These are phyloP conservation scores for Carex cristatella DNA, from an alignment of 176 grass and related monocot species.

Conservation along the genomic window DNA sequence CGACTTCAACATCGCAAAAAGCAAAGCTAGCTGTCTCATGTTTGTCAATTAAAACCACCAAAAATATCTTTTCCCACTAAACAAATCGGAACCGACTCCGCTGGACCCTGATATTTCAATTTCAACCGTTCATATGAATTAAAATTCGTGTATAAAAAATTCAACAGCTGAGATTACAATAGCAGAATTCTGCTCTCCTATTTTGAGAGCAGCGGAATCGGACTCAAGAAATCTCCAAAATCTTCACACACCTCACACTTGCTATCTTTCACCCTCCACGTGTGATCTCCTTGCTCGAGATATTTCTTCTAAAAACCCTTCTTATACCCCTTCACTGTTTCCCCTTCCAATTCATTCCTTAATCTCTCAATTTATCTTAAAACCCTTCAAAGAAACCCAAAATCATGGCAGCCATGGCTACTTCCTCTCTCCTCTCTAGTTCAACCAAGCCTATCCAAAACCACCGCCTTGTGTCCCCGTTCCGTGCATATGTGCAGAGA, in stretches of 20 bases:
- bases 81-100: too few relatives aligned
- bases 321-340: constrained; percentile 27
- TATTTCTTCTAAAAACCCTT: constrained; percentile 35
- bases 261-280: too few relatives aligned
- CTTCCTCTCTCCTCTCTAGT: constrained; percentile 25
- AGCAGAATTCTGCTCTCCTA: too few relatives aligned
- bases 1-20: too few relatives aligned
- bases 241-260: background rate
- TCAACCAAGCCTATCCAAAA: constrained; percentile 33
- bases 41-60: background rate
- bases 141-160: too few relatives aligned
- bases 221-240: constrained; percentile 7
- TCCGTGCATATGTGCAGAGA: background rate
- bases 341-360: background rate
- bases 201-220: too few relatives aligned
- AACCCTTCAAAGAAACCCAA: background rate
- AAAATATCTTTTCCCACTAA: background rate
- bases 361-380: background rate
- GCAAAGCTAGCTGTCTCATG: too few relatives aligned
- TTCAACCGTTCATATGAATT: too few relatives aligned
- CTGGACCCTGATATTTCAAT: too few relatives aligned
- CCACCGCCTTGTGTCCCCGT: constrained; percentile 8
- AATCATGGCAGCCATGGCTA: constrained; percentile 54
- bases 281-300: constrained; percentile 7
- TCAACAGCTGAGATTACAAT: too few relatives aligned